Evolutionary conservation across 2,329 filamentous ascomycete species (phyloP), one percentile per base, ranked within the genome.

Genomic region (Ceratocystis alfenasii): DNA sequence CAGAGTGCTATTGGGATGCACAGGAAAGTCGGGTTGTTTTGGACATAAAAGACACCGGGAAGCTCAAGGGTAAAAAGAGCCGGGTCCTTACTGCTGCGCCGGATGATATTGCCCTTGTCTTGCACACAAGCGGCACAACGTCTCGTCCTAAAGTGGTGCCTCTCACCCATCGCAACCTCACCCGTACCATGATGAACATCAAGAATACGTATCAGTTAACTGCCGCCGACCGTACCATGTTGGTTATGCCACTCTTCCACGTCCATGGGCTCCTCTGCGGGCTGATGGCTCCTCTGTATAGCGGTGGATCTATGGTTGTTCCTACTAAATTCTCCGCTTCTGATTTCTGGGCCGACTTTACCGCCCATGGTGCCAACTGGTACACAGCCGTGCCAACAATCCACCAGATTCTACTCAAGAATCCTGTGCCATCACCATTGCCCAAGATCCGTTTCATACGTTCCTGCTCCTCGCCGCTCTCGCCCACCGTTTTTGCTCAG

Each of bases 331-430:
- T 95, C 81, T 93, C 89, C 3, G 89, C 90, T 7, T 82, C 83
- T 1, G 86, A 89, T 22, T 95, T 95, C 76, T 95, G 90, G 90
- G 74, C 76, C 28, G 87, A 94, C 74, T 94, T 94, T 72, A 80
- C 80, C 70, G 78, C 80, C 5, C 80, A 91, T 77, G 80, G 84
- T 69, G 90, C 90, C 30, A 95, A 90, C 74, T 95, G 90, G 90
- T 95, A 94, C 76, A 94, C 90, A 0, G 90, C 90, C 0, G 90
- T 94, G n/a, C 90, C 90, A 0, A 95, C 90, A 0, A 95, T 95
- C 73, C 90, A 95, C 75, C 90, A 94, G 73, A 93, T 95, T 71
- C 80, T 95, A 3, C 83, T 95, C 67, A 89, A 87, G 76, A 85
- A 82, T 70, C 84, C 87, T 5, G 74, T 83, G 2, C 90, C 89